Percentiles rank a stretch among this genome's conserved stretches.
Evolutionary conservation across 2,329 filamentous ascomycete species (phyloP).

Genomic region (Arthrobotrys musiformis): DNA sequence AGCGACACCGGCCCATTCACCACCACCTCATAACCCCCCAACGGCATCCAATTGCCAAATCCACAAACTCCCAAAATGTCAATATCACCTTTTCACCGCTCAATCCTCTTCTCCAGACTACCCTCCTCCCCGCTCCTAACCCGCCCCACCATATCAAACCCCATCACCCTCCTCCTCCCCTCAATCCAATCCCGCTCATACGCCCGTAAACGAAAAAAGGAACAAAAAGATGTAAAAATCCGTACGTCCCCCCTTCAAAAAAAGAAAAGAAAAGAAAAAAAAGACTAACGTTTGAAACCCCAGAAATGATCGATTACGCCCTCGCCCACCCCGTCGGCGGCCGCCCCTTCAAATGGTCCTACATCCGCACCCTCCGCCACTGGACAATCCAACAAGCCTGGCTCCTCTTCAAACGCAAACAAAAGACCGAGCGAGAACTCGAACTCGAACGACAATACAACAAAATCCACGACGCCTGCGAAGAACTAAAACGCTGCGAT

Average conservation of each 20-base stretch:
- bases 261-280: too few relatives aligned
- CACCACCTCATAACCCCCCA: not conserved
- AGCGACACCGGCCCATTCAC: not conserved
- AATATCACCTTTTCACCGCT: constrained; percentile 54
- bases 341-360: constrained; percentile 85
- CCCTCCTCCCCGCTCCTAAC: constrained; percentile 16
- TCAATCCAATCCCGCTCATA: constrained; percentile 40
- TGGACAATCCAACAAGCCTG: constrained; percentile 99
- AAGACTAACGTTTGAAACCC: too few relatives aligned
- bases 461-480: constrained; percentile 84
- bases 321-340: constrained; percentile 74
- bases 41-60: not conserved
- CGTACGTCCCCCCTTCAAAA: constrained; percentile 10
- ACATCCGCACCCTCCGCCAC: constrained; percentile 87
- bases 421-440: constrained; percentile 72
- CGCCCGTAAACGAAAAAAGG: constrained; percentile 29
- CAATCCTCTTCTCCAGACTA: constrained; percentile 55
- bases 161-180: constrained; percentile 31
- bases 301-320: constrained; percentile 73
- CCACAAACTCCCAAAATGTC: constrained; percentile 31
- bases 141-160: constrained; percentile 40
- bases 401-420: constrained; percentile 79
- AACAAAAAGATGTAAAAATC: constrained; percentile 34
- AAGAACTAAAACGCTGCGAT: constrained; percentile 75
- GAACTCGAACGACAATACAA: constrained; percentile 84